A percentile compares a stretch with the other conserved stretches of the same genome.
Evolutionary conservation across 2,329 filamentous ascomycete species (phyloP).

Genomic region (Dothidotthia symphoricarpi): DNA sequence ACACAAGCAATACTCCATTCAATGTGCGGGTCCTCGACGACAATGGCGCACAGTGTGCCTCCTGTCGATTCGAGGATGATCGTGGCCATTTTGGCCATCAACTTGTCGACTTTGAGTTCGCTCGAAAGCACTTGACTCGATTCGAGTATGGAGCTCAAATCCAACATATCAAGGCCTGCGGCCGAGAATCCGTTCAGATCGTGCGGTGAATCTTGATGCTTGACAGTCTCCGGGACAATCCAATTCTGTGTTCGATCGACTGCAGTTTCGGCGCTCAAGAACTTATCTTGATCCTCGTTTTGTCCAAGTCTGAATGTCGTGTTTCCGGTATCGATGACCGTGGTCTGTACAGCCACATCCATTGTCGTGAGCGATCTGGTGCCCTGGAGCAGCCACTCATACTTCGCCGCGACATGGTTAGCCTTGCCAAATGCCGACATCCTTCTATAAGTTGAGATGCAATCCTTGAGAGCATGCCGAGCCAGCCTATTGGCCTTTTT

Average conservation of each 20-base stretch:
- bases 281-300: slow-evolving; percentile 44
- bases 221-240: slow-evolving; percentile 48
- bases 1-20: slow-evolving; percentile 72
- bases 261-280: slow-evolving; percentile 40
- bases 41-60: slow-evolving; percentile 69
- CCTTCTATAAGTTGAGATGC: slow-evolving; percentile 65
- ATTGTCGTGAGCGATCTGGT: slow-evolving; percentile 59
- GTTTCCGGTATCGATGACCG: slow-evolving; percentile 53
- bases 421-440: slow-evolving; percentile 69
- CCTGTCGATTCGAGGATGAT: slow-evolving; percentile 78
- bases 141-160: slow-evolving; percentile 73
- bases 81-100: slow-evolving; percentile 77
- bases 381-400: slow-evolving; percentile 65
- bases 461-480: slow-evolving; percentile 65
- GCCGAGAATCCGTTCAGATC: slow-evolving; percentile 66
- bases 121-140: slow-evolving; percentile 79
- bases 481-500: slow-evolving; percentile 66
- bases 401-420: slow-evolving; percentile 65
- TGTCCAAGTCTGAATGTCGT: slow-evolving; percentile 46
- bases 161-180: slow-evolving; percentile 72
- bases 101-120: slow-evolving; percentile 70
- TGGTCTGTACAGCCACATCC: slow-evolving; percentile 69
- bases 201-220: slow-evolving; percentile 43
- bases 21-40: slow-evolving; percentile 66
- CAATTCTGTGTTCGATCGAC: slow-evolving; percentile 51